These are phyloP conservation scores for Fusarium citri DNA, from an alignment of 2,329 filamentous ascomycete genomes.

Conservation along the genomic window DNA sequence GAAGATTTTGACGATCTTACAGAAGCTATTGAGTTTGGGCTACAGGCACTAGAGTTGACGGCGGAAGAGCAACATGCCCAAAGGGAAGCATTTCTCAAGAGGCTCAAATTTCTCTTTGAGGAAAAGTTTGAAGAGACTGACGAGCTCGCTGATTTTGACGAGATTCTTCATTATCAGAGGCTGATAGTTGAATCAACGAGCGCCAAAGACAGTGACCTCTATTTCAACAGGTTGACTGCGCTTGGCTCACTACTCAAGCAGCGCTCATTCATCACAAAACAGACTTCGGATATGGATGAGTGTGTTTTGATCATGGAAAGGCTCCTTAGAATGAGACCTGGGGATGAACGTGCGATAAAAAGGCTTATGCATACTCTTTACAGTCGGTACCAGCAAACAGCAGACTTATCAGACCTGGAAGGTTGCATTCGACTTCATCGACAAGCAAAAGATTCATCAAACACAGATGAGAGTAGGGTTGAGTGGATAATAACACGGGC, in stretches of 20 bases:
- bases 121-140: background rate
- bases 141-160: background rate
- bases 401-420: background rate
- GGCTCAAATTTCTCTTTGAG: background rate
- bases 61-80: background rate
- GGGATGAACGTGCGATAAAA: background rate
- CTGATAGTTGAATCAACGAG: background rate
- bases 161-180: background rate
- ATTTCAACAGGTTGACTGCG: background rate
- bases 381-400: background rate
- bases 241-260: background rate
- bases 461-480: background rate
- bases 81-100: background rate
- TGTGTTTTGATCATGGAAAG: background rate
- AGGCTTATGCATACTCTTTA: background rate
- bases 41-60: background rate
- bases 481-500: background rate
- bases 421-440: background rate
- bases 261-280: fast-evolving
- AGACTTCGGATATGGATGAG: background rate
- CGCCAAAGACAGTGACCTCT: fast-evolving
- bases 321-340: background rate
- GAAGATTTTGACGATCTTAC: background rate
- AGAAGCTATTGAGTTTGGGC: background rate
- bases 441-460: background rate